Evolutionary conservation across 805 yeast species (phyloP).

Genomic region (Scheffersomyces ergatensis): DNA sequence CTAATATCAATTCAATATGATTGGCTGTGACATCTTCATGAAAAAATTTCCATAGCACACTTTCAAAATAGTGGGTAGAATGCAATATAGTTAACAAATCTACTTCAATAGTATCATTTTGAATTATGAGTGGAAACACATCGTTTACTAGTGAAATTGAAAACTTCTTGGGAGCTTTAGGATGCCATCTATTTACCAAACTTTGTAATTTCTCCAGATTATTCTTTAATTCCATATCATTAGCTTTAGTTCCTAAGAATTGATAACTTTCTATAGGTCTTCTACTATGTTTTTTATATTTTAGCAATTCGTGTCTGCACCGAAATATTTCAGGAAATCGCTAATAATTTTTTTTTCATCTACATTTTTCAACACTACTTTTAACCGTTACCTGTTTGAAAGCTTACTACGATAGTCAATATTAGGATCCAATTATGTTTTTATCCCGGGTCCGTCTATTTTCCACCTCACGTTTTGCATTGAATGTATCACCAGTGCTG

Average conservation of each 20-base stretch:
- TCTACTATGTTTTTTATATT: conserved; percentile 1
- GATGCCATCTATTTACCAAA: conserved; percentile 12
- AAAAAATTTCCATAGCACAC: conserved; percentile 42
- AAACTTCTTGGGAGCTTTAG: conserved; percentile 14
- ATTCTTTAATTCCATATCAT: too few relatives aligned
- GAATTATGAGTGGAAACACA: conserved; percentile 7
- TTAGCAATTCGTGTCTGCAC: background rate
- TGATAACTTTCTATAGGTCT: too few relatives aligned
- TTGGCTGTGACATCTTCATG: conserved; percentile 36
- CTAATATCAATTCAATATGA: conserved; percentile 36
- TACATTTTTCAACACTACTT: too few relatives aligned
- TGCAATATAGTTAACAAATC: background rate
- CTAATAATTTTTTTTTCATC: too few relatives aligned
- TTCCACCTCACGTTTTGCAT: conserved; percentile 9
- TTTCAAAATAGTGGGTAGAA: conserved; percentile 18
- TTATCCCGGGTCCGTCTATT: conserved; percentile 11
- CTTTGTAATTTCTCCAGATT: too few relatives aligned
- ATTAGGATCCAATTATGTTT: background rate
- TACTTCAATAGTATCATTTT: background rate
- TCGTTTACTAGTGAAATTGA: conserved; percentile 11
- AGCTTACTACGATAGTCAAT: too few relatives aligned
- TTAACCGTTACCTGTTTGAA: too few relatives aligned
- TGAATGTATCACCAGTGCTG: conserved; percentile 7
- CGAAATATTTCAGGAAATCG: background rate
- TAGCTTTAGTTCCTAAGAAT: too few relatives aligned